Conservation (phyloP, 768 basidiomycete genomes). For the Mycena belliarum region DNA sequence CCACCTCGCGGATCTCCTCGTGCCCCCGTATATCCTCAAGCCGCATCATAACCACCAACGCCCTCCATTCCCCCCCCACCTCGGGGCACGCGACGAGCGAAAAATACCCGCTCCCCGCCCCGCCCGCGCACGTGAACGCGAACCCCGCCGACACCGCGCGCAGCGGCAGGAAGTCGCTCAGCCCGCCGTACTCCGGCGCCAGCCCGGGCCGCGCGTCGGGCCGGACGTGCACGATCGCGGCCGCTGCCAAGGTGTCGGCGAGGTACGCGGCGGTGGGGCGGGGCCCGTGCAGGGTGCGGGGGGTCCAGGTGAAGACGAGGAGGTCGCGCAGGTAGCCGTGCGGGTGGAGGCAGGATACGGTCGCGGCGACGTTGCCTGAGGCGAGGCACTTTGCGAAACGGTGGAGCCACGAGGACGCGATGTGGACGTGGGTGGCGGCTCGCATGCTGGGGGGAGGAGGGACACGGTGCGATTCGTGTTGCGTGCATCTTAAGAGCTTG, state of each 20-base stretch:
- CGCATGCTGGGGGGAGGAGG: not conserved
- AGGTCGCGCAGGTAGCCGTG: conserved; percentile 20
- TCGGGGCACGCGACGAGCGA: conserved; percentile 8
- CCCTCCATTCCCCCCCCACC: conserved; percentile 20
- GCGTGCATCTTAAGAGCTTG: too few relatives aligned
- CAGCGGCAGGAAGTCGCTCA: conserved; percentile 6
- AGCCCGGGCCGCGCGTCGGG: conserved; percentile 3
- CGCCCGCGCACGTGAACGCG: conserved; percentile 18
- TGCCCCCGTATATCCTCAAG: conserved; percentile 24
- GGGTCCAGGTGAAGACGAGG: conserved; percentile 24
- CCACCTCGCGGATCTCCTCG: conserved; percentile 21
- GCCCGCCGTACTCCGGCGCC: conserved; percentile 10
- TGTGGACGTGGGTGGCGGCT: not conserved
- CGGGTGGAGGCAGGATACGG: conserved; percentile 5
- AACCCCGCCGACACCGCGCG: conserved; percentile 21
- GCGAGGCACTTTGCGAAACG: conserved; percentile 1
- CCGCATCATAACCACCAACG: conserved; percentile 20
- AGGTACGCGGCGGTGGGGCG: conserved; percentile 18
- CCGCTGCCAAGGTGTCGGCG: not conserved
- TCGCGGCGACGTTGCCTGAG: not conserved
- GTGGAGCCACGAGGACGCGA: conserved; percentile 16
- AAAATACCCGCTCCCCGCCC: conserved; percentile 21
- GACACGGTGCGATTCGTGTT: not conserved
- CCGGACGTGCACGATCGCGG: not conserved
- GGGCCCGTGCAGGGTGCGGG: conserved; percentile 20